Evolutionary conservation across 1,284 basidiomycete genomes (phyloP).

Genomic region (Pholiota adiposa): DNA sequence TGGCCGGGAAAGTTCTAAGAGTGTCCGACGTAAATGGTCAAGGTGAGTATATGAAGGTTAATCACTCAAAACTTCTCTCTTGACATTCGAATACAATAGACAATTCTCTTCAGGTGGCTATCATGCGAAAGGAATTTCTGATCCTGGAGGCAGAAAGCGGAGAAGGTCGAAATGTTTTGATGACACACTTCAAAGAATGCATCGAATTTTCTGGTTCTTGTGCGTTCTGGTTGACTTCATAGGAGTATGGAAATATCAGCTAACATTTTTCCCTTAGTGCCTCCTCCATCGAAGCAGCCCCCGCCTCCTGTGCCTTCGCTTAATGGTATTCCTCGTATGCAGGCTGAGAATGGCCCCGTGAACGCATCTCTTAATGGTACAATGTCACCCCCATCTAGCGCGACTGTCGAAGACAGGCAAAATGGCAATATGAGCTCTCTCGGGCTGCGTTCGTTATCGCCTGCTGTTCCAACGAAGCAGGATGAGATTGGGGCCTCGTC

Average conservation of each 20-base stretch:
- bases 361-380: not conserved
- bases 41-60: slow-evolving; percentile 42
- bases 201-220: slow-evolving; percentile 79
- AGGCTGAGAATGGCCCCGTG: slow-evolving; percentile 8
- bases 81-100: slow-evolving; percentile 43
- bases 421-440: slow-evolving; percentile 13
- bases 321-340: slow-evolving; percentile 24
- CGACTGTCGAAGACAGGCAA: slow-evolving; percentile 3
- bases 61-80: slow-evolving; percentile 12
- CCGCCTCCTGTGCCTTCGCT: slow-evolving; percentile 63
- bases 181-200: slow-evolving; percentile 83
- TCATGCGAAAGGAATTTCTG: slow-evolving; percentile 91
- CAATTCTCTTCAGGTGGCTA: slow-evolving; percentile 75
- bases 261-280: slow-evolving; percentile 42
- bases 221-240: slow-evolving; percentile 33
- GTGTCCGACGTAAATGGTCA: slow-evolving; percentile 65
- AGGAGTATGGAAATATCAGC: not conserved
- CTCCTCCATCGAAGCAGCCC: slow-evolving; percentile 60
- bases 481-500: slow-evolving; percentile 9
- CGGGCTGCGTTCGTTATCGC: slow-evolving; percentile 16
- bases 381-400: slow-evolving; percentile 8
- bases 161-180: slow-evolving; percentile 67
- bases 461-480: slow-evolving; percentile 6
- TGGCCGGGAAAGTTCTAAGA: slow-evolving; percentile 92
- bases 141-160: slow-evolving; percentile 68